Evolutionary conservation across 2,329 filamentous ascomycete species (phyloP), one percentile per base, ranked within the genome.

Genomic region (Biscogniauxia marginata): DNA sequence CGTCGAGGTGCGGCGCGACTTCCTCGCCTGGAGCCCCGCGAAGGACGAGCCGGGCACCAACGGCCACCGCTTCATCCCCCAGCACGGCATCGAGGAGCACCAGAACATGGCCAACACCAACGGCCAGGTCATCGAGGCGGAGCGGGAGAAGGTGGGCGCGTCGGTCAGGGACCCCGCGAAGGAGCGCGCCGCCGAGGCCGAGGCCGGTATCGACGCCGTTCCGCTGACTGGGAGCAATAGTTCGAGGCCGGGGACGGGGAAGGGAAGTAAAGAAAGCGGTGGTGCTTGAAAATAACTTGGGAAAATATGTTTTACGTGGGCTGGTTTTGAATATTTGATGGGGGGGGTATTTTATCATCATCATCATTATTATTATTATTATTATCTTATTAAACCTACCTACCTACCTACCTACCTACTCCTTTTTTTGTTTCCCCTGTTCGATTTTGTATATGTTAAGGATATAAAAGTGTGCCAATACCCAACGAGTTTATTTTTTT

Each of bases 1-100:
- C 73, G 90, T 95, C 63, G 90, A 95, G 81, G 89, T 93, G 57
- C 88, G 90, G 70, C 86, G 90, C 68, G 90, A 95, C 75, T 95
- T 93, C 79, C 84, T 95, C 43, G 90, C 90, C 57, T 95, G 90
- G 90, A 93, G 89, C 24, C 90, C 90, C 1, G 85, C 88, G 30
- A 87, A 87, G 68, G 80, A 78, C 59, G 85, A 89, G 64, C 87
- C 85, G 22, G 79, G 81, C 50, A 73, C 79, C 56, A 77, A 82
- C 60, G 84, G 85, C 58, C 79, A 83, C 67, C 75, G 80, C 25
- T 73, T 81, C 54, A 76, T 88, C 52, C 87, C 89, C 16, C 85
- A 89, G 68, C 88, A 92, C 71, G 89, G 88, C 58, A 90, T 91
- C 63, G 79, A 80, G 57, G 83, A 87, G 70, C 89, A 92, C 71